Conservation (phyloP, 129 eudicot genomes). For the Gnaphalium uliginosum region DNA sequence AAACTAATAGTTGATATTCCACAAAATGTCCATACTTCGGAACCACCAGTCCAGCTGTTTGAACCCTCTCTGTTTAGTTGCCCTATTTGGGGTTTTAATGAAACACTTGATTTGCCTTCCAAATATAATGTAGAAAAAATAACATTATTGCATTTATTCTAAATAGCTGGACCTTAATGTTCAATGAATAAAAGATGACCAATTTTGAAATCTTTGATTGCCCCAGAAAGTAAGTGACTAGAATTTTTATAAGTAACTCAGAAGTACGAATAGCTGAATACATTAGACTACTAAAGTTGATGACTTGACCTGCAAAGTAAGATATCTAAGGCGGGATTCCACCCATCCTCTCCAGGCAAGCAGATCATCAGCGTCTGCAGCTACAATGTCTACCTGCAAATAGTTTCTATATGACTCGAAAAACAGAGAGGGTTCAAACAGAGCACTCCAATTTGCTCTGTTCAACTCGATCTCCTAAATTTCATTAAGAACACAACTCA, state of each 20-base stretch:
- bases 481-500: slow-evolving; percentile 11
- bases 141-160: not conserved
- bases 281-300: slow-evolving; percentile 11
- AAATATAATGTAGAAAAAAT: no score
- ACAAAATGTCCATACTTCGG: not conserved
- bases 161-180: not conserved
- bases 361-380: slow-evolving; percentile 41
- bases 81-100: no score
- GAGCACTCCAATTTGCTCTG: slow-evolving; percentile 42
- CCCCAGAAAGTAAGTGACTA: not conserved
- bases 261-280: not conserved
- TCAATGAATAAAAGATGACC: slow-evolving; percentile 3
- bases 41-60: not conserved
- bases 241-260: not conserved
- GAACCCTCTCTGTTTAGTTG: no score
- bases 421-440: slow-evolving; percentile 43
- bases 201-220: not conserved
- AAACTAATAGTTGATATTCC: not conserved
- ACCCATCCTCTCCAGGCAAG: slow-evolving; percentile 51
- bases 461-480: slow-evolving; percentile 44
- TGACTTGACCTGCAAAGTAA: slow-evolving; percentile 35
- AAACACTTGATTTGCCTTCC: no score
- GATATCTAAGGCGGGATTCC: slow-evolving; percentile 46
- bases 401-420: slow-evolving; percentile 47
- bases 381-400: slow-evolving; percentile 46